These are phyloP conservation scores for Colletotrichum sidae DNA, from an alignment of 2,329 filamentous ascomycete genomes.

Conservation along the genomic window DNA sequence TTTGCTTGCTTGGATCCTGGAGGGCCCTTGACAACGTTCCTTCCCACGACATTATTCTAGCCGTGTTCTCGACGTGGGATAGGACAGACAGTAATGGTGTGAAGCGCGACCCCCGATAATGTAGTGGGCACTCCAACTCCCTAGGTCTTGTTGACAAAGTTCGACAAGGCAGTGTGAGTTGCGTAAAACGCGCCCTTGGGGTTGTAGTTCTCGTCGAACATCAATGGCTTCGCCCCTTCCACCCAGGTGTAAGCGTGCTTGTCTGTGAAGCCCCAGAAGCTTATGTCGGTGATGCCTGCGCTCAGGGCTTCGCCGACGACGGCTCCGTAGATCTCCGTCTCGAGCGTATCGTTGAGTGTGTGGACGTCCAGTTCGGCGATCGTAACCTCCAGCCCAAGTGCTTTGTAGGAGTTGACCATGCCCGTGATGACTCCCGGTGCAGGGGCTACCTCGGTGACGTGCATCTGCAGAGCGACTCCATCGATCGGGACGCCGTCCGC, in stretches of 20 bases:
- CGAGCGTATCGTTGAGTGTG: slow-evolving; percentile 54
- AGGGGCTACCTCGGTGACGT: slow-evolving; percentile 14
- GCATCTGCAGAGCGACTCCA: slow-evolving; percentile 59
- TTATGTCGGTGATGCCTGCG: slow-evolving; percentile 70
- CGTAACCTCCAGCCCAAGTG: slow-evolving; percentile 69
- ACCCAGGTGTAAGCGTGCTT: slow-evolving; percentile 60
- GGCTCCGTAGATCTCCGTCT: slow-evolving; percentile 68
- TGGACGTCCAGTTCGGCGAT: slow-evolving; percentile 76
- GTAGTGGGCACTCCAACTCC: too few species aligned
- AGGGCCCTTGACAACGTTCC: too few species aligned
- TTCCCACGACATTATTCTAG: too few species aligned
- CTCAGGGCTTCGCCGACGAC: slow-evolving; percentile 68
- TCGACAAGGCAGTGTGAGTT: slow-evolving; percentile 2
- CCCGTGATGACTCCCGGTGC: slow-evolving; percentile 23
- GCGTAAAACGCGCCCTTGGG: slow-evolving; percentile 58
- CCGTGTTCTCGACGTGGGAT: too few species aligned
- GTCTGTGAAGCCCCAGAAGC: slow-evolving; percentile 69
- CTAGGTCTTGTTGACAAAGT: too few species aligned
- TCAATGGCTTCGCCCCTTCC: slow-evolving; percentile 59
- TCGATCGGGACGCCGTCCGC: slow-evolving; percentile 72
- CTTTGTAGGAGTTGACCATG: slow-evolving; percentile 42
- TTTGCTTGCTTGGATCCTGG: too few species aligned
- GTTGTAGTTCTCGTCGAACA: slow-evolving; percentile 65
- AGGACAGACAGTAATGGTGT: too few species aligned
- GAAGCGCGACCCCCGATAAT: too few species aligned